These are phyloP conservation scores for Umbelopsis ramanniana DNA, from an alignment of 192 early-diverging fungal genomes.

Conservation along the genomic window DNA sequence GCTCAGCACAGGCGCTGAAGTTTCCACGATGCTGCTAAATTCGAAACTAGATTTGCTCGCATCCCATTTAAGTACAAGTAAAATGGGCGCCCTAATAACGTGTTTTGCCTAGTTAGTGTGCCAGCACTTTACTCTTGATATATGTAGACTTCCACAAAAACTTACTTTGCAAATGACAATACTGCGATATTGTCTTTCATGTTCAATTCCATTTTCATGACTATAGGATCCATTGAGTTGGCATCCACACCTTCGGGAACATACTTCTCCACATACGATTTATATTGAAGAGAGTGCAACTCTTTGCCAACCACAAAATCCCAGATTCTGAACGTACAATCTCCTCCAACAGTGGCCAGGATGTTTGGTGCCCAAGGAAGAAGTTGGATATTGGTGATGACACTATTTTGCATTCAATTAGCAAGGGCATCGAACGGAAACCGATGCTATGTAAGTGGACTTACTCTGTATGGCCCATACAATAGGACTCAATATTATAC, in stretches of 20 bases:
- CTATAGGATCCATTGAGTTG: slow-evolving; percentile 31
- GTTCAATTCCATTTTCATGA: slow-evolving; percentile 21
- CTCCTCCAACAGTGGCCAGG: slow-evolving; percentile 85
- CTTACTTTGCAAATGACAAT: slow-evolving; percentile 39
- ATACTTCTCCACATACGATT: slow-evolving; percentile 32
- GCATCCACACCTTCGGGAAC: slow-evolving; percentile 31
- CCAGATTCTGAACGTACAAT: slow-evolving; percentile 81
- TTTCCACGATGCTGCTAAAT: slow-evolving; percentile 15
- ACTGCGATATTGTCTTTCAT: slow-evolving; percentile 8
- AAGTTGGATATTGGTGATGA: slow-evolving; percentile 71
- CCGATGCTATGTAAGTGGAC: background rate
- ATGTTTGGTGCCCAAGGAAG: slow-evolving; percentile 58
- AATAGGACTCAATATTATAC: slow-evolving; percentile 88
- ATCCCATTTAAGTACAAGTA: slow-evolving; percentile 30
- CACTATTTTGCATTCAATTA: slow-evolving; percentile 45
- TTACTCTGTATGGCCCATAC: slow-evolving; percentile 90
- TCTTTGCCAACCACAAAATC: slow-evolving; percentile 63
- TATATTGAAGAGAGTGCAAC: slow-evolving; percentile 69
- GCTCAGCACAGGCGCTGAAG: slow-evolving; percentile 21
- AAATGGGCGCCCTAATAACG: slow-evolving; percentile 4
- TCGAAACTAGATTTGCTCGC: background rate
- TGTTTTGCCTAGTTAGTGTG: background rate
- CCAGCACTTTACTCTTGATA: background rate
- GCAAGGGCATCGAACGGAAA: background rate
- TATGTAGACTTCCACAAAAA: too few species aligned